Conservation (phyloP, 2,329 filamentous ascomycete species). For the Monosporascus cannonballus region DNA sequence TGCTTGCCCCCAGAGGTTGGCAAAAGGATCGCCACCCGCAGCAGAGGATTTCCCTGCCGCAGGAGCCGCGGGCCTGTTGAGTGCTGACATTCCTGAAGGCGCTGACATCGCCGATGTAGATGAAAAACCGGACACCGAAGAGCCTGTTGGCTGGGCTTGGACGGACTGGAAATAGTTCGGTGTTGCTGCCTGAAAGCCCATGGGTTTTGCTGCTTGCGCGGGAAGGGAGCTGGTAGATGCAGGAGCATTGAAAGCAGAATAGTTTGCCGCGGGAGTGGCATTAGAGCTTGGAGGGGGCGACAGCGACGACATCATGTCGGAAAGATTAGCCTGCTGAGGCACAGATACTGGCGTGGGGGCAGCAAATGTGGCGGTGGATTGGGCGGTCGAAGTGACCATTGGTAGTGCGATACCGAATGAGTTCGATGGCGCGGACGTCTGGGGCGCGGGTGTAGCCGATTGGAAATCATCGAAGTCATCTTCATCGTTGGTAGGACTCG, state of each 20-base stretch:
- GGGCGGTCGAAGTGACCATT: slow-evolving; percentile 46
- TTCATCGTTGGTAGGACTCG: slow-evolving; percentile 53
- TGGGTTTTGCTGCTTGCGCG: slow-evolving; percentile 42
- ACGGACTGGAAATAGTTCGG: slow-evolving; percentile 97
- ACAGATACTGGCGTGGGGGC: slow-evolving; percentile 81
- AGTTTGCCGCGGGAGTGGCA: slow-evolving; percentile 53
- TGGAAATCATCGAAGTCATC: slow-evolving; percentile 98
- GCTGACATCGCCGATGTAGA: slow-evolving; percentile 14
- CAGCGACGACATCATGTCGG: slow-evolving; percentile 75
- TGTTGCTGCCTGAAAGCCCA: slow-evolving; percentile 66
- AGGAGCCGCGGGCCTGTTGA: slow-evolving; percentile 41
- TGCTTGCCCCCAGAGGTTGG: slow-evolving; percentile 74
- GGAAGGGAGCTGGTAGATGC: slow-evolving; percentile 32
- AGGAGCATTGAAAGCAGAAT: slow-evolving; percentile 55
- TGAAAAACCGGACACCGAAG: slow-evolving; percentile 22
- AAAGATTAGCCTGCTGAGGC: slow-evolving; percentile 72
- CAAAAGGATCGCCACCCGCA: slow-evolving; percentile 78
- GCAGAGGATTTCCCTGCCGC: slow-evolving; percentile 42
- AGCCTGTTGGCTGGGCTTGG: slow-evolving; percentile 30
- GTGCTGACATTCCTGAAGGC: slow-evolving; percentile 33
- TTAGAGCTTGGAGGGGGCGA: slow-evolving; percentile 62
- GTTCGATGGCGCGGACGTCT: slow-evolving; percentile 37
- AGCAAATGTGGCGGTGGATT: slow-evolving; percentile 62
- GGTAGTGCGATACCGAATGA: slow-evolving; percentile 38
- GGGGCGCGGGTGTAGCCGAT: slow-evolving; percentile 63